Base-by-base conservation (phyloP, 495 filamentous ascomycete genomes). In the Alectoria sarmentosa region DNA sequence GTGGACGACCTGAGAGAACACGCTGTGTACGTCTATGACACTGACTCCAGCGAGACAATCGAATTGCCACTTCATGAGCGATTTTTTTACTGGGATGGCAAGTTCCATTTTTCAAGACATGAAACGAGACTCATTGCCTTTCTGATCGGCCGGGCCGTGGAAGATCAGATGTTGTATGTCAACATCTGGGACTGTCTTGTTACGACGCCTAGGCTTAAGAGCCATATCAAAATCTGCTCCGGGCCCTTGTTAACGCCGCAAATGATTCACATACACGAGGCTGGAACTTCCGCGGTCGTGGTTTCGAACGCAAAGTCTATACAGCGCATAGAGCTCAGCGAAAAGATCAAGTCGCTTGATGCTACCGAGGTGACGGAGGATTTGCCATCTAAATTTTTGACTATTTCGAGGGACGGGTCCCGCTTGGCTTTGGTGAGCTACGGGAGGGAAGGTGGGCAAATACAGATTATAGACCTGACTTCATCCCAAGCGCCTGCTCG, bases 371-470 rank as follows among this genome's bases (percentile, higher is more conserved):
- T 23, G 57, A 41, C 26, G 17, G 57, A 59, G 37, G n/a, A 41
- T 37, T 26, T 41, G 13, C 21, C 37, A n/a, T 11, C n/a, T 34
- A 26, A 37, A 23, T 19, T 59, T 8, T 59, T 37, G 13, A 41
- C n/a, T 34, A 8, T 59, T n/a, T 59, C 57, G 15, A 41, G 36
- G 26, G 57, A 59, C 42, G 21, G 37, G 26, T 26, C 11, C 8
- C 36, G 14, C n/a, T 59, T 36, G 57, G 57, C 36, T 59, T 41
- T 59, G 7, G 37, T 59, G 17, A 42, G 37, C 57, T 59, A 59
- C 15, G 57, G 57, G 17, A 21, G 6, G 19, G 7, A 39, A 4
- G 26, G 39, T 37, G 57, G 57, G 4, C 13, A 59, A 28, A 15
- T 59, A 28, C 57, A 59, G 39, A 37, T 59, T 3, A 17, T 42